Evolutionary conservation across 2,329 filamentous ascomycete genomes (phyloP).

Genomic region (Apiospora arundinis): DNA sequence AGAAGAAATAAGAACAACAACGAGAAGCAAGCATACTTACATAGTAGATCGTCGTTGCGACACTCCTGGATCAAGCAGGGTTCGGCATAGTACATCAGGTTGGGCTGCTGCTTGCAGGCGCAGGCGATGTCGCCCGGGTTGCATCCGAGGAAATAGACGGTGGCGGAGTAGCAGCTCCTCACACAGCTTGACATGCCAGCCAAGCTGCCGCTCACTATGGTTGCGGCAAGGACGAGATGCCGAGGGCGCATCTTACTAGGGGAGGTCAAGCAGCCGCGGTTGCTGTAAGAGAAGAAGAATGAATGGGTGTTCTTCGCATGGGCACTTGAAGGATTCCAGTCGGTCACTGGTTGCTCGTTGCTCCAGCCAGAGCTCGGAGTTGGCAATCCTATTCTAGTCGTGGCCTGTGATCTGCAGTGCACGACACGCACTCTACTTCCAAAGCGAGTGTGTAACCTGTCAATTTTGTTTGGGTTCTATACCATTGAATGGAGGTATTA

Average conservation of each 20-base stretch:
- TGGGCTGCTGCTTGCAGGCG: slow-evolving; percentile 11
- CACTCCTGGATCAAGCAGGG: slow-evolving; percentile 8
- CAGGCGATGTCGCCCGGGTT: not conserved
- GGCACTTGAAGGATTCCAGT: not conserved
- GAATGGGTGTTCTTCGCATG: not conserved
- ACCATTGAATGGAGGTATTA: no score
- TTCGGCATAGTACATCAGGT: slow-evolving; percentile 18
- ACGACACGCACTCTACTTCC: no score
- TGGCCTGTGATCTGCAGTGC: not conserved
- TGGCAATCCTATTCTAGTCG: not conserved
- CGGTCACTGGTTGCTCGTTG: no score
- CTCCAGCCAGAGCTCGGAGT: not conserved
- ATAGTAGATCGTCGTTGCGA: not conserved
- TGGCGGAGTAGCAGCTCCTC: slow-evolving; percentile 15
- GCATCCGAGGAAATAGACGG: slow-evolving; percentile 13
- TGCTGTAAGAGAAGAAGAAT: not conserved
- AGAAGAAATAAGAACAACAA: no score
- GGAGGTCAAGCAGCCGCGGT: not conserved
- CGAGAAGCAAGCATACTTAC: not conserved
- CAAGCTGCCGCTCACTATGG: not conserved
- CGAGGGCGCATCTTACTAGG: not conserved
- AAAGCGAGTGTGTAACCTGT: no score
- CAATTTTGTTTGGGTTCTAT: no score
- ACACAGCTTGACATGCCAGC: not conserved
- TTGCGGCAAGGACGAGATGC: not conserved